phyloP scores from a whole-genome alignment of 225 moss, liverwort and hornwort species.

The Thuidium tamariscinum region DNA sequence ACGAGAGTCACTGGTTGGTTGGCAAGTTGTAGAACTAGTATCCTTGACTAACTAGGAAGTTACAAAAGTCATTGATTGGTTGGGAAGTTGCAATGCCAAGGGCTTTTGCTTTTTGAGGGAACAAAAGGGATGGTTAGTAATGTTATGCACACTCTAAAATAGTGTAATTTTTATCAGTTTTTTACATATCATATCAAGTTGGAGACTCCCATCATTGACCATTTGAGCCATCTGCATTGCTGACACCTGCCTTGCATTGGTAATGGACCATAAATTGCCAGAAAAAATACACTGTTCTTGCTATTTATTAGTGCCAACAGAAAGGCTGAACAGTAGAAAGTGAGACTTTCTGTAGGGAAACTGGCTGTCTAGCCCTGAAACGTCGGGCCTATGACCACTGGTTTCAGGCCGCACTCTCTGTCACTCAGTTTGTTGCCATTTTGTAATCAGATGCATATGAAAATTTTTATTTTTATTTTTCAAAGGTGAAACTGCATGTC shows the following conservation, averaged over 20 bases:
- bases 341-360: not conserved
- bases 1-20: too few relatives aligned
- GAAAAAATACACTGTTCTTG: not conserved
- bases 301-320: not conserved
- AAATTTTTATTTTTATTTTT: too few relatives aligned
- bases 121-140: too few relatives aligned
- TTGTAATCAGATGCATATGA: too few relatives aligned
- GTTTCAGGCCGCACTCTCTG: too few relatives aligned
- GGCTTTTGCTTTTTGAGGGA: too few relatives aligned
- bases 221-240: not conserved
- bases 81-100: not conserved
- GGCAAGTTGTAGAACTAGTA: not conserved
- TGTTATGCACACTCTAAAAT: not conserved
- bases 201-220: not conserved
- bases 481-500: too few relatives aligned
- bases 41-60: not conserved
- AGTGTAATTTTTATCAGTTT: not conserved
- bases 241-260: not conserved
- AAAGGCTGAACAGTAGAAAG: not conserved
- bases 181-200: not conserved
- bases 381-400: too few relatives aligned
- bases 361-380: too few relatives aligned
- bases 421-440: too few relatives aligned
- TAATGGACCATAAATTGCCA: not conserved
- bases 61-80: fast-evolving